A percentile compares a stretch with the other conserved stretches of the same genome.
Evolutionary conservation across 768 basidiomycete genomes (phyloP).

Genomic region (Hygrocybe punicea): DNA sequence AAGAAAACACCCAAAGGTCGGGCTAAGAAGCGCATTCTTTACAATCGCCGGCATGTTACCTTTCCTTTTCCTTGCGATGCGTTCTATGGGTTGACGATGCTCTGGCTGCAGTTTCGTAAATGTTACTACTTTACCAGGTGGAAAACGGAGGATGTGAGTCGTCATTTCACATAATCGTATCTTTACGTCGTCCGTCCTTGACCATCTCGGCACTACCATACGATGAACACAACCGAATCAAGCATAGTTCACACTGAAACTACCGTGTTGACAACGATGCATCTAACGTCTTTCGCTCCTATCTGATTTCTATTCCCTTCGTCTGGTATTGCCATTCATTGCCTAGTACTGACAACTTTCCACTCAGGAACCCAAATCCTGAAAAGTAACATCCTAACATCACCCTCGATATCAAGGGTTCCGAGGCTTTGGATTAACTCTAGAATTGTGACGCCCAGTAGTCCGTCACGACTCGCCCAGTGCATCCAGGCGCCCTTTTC

Average conservation of each 20-base stretch:
- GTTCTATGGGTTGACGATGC: not conserved
- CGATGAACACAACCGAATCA: conserved; percentile 59
- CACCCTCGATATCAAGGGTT: too few species aligned
- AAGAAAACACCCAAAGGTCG: conserved; percentile 97
- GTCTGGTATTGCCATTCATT: conserved; percentile 8
- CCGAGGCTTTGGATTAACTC: too few species aligned
- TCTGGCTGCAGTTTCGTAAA: conserved; percentile 73
- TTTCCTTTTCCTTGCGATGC: conserved; percentile 1
- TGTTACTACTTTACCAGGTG: conserved; percentile 84
- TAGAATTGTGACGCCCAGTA: too few species aligned
- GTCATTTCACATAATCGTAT: conserved; percentile 7
- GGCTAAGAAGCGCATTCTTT: conserved; percentile 93
- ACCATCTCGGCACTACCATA: not conserved
- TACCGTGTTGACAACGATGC: conserved; percentile 75
- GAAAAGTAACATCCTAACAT: too few species aligned
- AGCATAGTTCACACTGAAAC: conserved; percentile 99
- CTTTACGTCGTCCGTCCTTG: not conserved
- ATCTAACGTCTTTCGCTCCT: conserved; percentile 99
- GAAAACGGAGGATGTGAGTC: conserved; percentile 95
- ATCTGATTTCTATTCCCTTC: conserved; percentile 61
- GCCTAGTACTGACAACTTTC: conserved; percentile 23
- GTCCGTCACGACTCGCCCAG: not conserved
- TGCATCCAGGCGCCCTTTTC: not conserved
- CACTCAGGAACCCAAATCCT: conserved; percentile 58
- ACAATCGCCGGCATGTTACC: conserved; percentile 80